Evolutionary conservation across 2,329 filamentous ascomycete species (phyloP).

Genomic region (Sporothrix brasiliensis): DNA sequence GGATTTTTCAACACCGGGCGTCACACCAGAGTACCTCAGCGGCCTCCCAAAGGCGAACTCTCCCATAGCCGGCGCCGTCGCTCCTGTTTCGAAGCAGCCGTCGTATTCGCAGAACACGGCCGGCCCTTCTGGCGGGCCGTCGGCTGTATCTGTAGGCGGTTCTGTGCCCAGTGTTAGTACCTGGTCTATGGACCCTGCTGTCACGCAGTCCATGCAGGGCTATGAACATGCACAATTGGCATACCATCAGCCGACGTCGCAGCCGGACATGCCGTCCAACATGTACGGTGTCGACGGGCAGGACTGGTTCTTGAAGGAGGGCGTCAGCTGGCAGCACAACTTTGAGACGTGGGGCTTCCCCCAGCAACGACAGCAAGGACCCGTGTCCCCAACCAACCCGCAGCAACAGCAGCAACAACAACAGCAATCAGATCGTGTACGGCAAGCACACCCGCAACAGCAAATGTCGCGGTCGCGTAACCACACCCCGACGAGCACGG

Average conservation of each 20-base stretch:
- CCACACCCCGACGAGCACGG: slow-evolving; percentile 15
- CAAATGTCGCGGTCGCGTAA: not conserved
- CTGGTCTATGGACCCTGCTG: slow-evolving; percentile 30
- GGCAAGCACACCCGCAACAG: slow-evolving; percentile 8
- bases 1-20: slow-evolving; percentile 34
- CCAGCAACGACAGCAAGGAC: slow-evolving; percentile 16
- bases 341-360: slow-evolving; percentile 57
- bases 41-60: not conserved
- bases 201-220: slow-evolving; percentile 20
- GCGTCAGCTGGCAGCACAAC: slow-evolving; percentile 61
- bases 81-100: not conserved
- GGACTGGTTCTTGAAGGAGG: slow-evolving; percentile 62
- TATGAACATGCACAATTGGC: slow-evolving; percentile 23
- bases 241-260: slow-evolving; percentile 15
- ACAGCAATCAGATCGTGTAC: slow-evolving; percentile 1
- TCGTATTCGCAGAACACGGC: slow-evolving; percentile 2
- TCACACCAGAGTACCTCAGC: slow-evolving; percentile 31
- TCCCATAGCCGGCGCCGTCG: not conserved
- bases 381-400: slow-evolving; percentile 16
- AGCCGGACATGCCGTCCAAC: slow-evolving; percentile 34
- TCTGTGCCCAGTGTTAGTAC: slow-evolving; percentile 28
- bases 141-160: not conserved
- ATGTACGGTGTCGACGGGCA: slow-evolving; percentile 53
- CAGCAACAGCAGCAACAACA: slow-evolving; percentile 26
- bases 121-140: not conserved